A percentile compares a stretch with the other conserved stretches of the same genome.
Evolutionary conservation across 1,139 yeast species (phyloP).

Genomic region (Suhomyces anneliseae): DNA sequence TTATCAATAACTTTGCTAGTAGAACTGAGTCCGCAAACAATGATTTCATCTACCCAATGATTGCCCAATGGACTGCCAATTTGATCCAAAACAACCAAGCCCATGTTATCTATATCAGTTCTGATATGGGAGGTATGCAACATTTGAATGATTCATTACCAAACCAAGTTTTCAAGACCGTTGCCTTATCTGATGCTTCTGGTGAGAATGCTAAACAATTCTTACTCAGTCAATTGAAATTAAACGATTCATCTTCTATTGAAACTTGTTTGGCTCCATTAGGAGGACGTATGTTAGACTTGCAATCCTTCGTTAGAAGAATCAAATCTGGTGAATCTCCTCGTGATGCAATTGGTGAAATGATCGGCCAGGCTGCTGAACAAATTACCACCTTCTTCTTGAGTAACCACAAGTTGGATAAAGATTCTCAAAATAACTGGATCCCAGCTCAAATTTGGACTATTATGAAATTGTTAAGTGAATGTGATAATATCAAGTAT

Average conservation of each 20-base stretch:
- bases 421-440: slow-evolving; percentile 47
- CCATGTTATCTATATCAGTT: slow-evolving; percentile 84
- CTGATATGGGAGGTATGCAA: slow-evolving; percentile 77
- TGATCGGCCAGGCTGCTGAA: slow-evolving; percentile 82
- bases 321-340: slow-evolving; percentile 86
- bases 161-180: slow-evolving; percentile 77
- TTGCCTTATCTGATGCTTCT: slow-evolving; percentile 80
- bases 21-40: slow-evolving; percentile 54
- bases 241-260: slow-evolving; percentile 33
- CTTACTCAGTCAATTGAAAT: slow-evolving; percentile 58
- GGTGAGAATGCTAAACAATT: slow-evolving; percentile 67
- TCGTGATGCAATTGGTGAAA: slow-evolving; percentile 68
- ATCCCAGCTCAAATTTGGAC: slow-evolving; percentile 87
- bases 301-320: slow-evolving; percentile 87
- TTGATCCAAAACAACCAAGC: slow-evolving; percentile 78
- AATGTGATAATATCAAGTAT: slow-evolving; percentile 44
- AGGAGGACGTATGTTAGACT: slow-evolving; percentile 94
- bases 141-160: slow-evolving; percentile 72
- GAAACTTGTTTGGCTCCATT: slow-evolving; percentile 67
- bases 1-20: slow-evolving; percentile 67
- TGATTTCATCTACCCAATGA: slow-evolving; percentile 66
- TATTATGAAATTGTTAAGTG: slow-evolving; percentile 63
- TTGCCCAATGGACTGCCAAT: slow-evolving; percentile 88
- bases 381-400: slow-evolving; percentile 84
- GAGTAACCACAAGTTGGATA: slow-evolving; percentile 32